Percentiles rank a stretch among this genome's conserved stretches.
Conservation (phyloP, 176 grass and related monocot species). For the Bothriochloa decipiens region DNA sequence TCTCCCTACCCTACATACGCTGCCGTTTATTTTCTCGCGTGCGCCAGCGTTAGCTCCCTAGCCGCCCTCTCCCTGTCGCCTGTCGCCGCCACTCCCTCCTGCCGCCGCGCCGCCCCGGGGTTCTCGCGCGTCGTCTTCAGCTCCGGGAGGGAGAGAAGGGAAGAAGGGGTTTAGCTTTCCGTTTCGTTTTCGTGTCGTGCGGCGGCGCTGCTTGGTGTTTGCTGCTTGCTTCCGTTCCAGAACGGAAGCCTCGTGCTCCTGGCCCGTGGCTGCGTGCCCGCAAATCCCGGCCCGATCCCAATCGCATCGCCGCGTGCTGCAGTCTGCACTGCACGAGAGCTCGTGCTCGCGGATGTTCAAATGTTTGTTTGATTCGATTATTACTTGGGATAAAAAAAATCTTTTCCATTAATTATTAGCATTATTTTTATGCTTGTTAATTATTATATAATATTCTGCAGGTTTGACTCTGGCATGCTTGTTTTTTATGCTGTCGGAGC, state of each 20-base stretch:
- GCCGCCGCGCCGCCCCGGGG: neutral
- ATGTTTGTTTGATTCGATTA: neutral
- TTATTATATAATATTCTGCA: neutral
- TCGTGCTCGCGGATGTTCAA: neutral
- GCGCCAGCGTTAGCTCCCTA: neutral
- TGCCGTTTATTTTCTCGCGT: neutral
- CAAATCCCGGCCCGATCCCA: neutral
- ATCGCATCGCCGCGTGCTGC: constrained; percentile 10
- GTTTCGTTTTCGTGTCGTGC: neutral
- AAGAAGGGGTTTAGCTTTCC: neutral
- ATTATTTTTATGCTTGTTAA: neutral
- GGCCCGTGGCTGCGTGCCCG: neutral
- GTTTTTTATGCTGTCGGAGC: neutral
- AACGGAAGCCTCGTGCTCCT: neutral
- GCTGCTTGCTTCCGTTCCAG: neutral
- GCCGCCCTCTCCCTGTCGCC: neutral
- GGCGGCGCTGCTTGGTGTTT: neutral
- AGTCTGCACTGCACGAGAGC: neutral
- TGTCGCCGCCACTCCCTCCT: neutral
- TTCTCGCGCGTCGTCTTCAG: neutral
- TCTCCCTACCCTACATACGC: neutral
- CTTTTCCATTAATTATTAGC: neutral
- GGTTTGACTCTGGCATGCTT: neutral
- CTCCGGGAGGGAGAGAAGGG: neutral
- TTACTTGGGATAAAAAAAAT: neutral